These are phyloP conservation scores for Aegilops bicornis DNA, from an alignment of 176 grass and related monocot genomes.

Conservation along the genomic window DNA sequence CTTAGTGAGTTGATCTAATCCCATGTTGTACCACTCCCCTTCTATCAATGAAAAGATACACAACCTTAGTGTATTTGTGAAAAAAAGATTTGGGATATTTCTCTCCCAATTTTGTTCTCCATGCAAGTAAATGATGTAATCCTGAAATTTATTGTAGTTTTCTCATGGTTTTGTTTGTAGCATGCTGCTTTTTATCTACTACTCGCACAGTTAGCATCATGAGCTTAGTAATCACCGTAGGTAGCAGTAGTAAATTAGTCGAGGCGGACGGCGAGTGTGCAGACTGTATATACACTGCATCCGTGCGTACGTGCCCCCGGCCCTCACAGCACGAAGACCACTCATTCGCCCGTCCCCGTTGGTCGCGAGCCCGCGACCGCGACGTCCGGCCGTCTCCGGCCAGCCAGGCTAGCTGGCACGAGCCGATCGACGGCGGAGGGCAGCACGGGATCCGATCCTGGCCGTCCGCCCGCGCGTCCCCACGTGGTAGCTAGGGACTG, in stretches of 20 bases:
- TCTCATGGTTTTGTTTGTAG: too few species aligned
- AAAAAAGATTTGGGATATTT: too few species aligned
- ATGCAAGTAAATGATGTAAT: too few species aligned
- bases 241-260: too few species aligned
- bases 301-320: neutral
- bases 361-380: neutral
- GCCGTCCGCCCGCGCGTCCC: neutral
- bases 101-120: too few species aligned
- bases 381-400: neutral
- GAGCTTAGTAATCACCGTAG: neutral
- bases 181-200: too few species aligned
- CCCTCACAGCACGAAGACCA: neutral
- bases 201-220: neutral
- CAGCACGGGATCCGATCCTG: neutral
- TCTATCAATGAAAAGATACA: too few species aligned
- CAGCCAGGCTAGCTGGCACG: neutral
- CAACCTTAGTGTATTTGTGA: too few species aligned
- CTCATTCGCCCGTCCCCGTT: neutral
- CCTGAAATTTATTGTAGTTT: too few species aligned
- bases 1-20: too few species aligned
- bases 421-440: neutral
- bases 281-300: too few species aligned
- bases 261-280: neutral
- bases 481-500: neutral
- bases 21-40: too few species aligned